phyloP scores from a whole-genome alignment of 345 rosid genomes.

The Rhodamnia argentea region DNA sequence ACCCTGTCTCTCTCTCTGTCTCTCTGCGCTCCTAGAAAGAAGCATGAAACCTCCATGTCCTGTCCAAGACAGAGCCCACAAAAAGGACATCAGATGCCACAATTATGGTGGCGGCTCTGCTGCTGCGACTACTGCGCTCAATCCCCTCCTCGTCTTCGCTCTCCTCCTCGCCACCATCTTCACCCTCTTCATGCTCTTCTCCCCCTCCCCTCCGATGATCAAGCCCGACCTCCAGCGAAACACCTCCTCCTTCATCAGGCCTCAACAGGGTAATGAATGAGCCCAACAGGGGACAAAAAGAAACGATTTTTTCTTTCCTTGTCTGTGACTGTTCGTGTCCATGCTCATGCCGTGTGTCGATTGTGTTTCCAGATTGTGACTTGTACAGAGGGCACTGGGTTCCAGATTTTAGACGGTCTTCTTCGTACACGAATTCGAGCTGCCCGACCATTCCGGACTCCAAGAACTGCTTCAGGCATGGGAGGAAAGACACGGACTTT shows the following conservation, averaged over 20 bases:
- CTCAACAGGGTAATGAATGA: slow-evolving; percentile 7
- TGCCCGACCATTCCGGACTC: slow-evolving; percentile 66
- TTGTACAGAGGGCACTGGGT: slow-evolving; percentile 60
- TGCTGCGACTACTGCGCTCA: not conserved
- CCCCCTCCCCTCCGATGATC: slow-evolving; percentile 36
- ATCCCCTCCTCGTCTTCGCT: slow-evolving; percentile 37
- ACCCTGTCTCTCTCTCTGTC: not conserved
- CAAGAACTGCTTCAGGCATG: slow-evolving; percentile 62
- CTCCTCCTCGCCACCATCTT: slow-evolving; percentile 35
- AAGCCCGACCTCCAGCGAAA: not conserved
- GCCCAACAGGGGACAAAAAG: not conserved
- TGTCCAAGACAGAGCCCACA: not conserved
- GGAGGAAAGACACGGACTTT: slow-evolving; percentile 54
- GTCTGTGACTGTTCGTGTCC: not conserved
- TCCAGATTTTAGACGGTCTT: slow-evolving; percentile 34
- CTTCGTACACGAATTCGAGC: slow-evolving; percentile 45
- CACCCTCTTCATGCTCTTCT: slow-evolving; percentile 37
- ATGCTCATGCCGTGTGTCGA: not conserved
- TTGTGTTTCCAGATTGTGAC: slow-evolving; percentile 32
- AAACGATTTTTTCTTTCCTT: not conserved
- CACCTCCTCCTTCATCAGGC: slow-evolving; percentile 11
- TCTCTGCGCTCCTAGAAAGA: not conserved
- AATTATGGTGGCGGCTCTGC: not conserved
- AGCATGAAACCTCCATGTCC: not conserved
- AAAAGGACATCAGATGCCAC: not conserved